Percentiles rank a stretch among this genome's conserved stretches.
phyloP scores from a whole-genome alignment of 2,329 filamentous ascomycete genomes.

The Ambrosiella xylebori region DNA sequence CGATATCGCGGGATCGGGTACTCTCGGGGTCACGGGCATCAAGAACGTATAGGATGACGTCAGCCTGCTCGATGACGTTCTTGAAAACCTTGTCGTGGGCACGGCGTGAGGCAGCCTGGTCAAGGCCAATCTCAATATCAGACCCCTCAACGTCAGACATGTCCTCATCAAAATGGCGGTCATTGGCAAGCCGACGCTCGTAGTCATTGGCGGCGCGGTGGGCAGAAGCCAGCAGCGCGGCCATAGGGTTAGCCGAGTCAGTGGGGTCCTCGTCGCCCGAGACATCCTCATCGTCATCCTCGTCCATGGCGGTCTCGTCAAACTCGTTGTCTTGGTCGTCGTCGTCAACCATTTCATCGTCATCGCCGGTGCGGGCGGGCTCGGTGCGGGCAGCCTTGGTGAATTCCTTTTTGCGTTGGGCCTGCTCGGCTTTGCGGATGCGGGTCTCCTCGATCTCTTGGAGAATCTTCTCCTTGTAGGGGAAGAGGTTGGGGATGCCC shows the following conservation, averaged over 20 bases:
- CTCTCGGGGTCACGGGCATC: slow-evolving; percentile 84
- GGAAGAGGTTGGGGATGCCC: slow-evolving; percentile 91
- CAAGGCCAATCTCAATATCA: slow-evolving; percentile 32
- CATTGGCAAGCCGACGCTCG: slow-evolving; percentile 44
- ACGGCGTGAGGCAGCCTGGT: slow-evolving; percentile 51
- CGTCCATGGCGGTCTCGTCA: slow-evolving; percentile 32
- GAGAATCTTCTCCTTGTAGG: slow-evolving; percentile 90
- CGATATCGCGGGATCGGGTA: slow-evolving; percentile 77
- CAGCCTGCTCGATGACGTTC: slow-evolving; percentile 71
- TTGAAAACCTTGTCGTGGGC: slow-evolving; percentile 96
- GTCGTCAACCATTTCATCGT: slow-evolving; percentile 28
- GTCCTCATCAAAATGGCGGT: slow-evolving; percentile 29
- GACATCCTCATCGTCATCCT: slow-evolving; percentile 33
- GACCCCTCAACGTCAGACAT: slow-evolving; percentile 37
- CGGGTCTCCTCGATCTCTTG: slow-evolving; percentile 87
- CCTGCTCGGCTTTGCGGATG: slow-evolving; percentile 64
- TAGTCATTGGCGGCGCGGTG: slow-evolving; percentile 61
- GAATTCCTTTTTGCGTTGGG: slow-evolving; percentile 50
- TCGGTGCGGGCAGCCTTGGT: slow-evolving; percentile 49
- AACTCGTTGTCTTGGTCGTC: slow-evolving; percentile 31
- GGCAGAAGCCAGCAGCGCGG: slow-evolving; percentile 74
- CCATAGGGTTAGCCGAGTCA: slow-evolving; percentile 71
- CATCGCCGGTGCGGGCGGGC: slow-evolving; percentile 39
- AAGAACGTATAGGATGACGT: slow-evolving; percentile 83
- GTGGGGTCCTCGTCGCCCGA: slow-evolving; percentile 40